These are phyloP conservation scores for Tillandsia fasciculata DNA, from an alignment of 176 grass and related monocot genomes.

Conservation along the genomic window DNA sequence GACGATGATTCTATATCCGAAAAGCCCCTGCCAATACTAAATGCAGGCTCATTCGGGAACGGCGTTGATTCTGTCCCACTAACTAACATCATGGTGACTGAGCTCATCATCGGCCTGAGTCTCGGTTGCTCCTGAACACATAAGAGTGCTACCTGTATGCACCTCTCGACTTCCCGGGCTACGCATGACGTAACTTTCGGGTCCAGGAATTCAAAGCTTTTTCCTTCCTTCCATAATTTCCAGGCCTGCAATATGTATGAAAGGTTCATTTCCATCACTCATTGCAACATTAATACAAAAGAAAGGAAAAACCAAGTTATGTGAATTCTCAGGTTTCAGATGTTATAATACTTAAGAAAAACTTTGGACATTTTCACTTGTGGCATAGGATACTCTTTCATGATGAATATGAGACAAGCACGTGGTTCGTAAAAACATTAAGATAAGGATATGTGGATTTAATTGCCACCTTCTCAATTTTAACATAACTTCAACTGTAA, in stretches of 20 bases:
- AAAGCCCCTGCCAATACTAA: conserved; percentile 23
- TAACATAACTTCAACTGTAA: too few relatives aligned
- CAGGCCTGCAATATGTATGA: conserved; percentile 40
- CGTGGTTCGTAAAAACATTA: too few relatives aligned
- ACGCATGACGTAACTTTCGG: conserved; percentile 18
- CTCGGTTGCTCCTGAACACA: conserved; percentile 64
- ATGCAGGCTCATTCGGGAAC: conserved; percentile 53
- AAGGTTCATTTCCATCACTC: background rate
- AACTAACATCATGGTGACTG: conserved; percentile 47
- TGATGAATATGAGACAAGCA: too few relatives aligned
- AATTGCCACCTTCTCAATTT: too few relatives aligned
- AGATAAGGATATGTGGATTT: too few relatives aligned
- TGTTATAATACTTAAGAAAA: too few relatives aligned
- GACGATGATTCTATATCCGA: conserved; percentile 30
- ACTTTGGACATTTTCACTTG: too few relatives aligned
- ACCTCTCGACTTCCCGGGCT: conserved; percentile 38
- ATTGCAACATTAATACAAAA: background rate
- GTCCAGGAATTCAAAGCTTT: conserved; percentile 38
- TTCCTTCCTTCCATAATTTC: conserved; percentile 58
- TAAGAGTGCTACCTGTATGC: conserved; percentile 62
- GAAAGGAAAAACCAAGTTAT: background rate
- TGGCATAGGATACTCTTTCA: too few relatives aligned
- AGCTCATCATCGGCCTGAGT: conserved; percentile 56
- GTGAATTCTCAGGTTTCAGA: too few relatives aligned
- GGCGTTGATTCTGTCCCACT: conserved; percentile 35